phyloP scores from a whole-genome alignment of 139 green algal genomes.

The Yamagishiella unicocca region DNA sequence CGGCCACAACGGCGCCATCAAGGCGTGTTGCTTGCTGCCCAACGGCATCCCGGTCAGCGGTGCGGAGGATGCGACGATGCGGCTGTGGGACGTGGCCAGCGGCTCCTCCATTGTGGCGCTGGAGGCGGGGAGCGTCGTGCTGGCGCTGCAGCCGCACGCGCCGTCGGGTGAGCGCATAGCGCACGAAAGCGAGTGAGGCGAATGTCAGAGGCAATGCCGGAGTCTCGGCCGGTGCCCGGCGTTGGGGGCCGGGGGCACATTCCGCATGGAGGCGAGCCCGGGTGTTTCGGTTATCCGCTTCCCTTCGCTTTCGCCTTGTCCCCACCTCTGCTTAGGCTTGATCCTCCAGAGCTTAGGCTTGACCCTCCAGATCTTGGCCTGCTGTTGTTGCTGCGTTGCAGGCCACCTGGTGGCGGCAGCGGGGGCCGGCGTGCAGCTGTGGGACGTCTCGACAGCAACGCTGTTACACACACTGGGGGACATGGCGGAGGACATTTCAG shows the following conservation, averaged over 20 bases:
- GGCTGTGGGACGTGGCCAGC: slow-evolving; percentile 60
- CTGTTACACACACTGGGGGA: slow-evolving; percentile 49
- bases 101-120: slow-evolving; percentile 52
- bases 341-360: no score
- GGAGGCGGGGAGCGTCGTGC: slow-evolving; percentile 41
- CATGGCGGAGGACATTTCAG: not conserved
- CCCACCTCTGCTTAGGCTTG: no score
- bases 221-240: no score
- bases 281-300: no score
- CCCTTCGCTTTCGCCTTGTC: no score
- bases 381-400: slow-evolving; percentile 8
- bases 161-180: slow-evolving; percentile 45
- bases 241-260: no score
- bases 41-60: slow-evolving; percentile 56
- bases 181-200: no score
- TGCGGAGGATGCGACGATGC: slow-evolving; percentile 58
- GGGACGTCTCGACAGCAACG: slow-evolving; percentile 54
- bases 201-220: no score
- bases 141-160: slow-evolving; percentile 49
- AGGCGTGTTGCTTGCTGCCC: slow-evolving; percentile 34
- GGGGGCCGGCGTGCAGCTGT: slow-evolving; percentile 46
- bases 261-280: no score
- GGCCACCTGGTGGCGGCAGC: slow-evolving; percentile 46
- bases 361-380: no score
- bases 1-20: slow-evolving; percentile 61